A percentile compares a stretch with the other conserved stretches of the same genome.
Evolutionary conservation across 2,329 filamentous ascomycete genomes (phyloP).

Genomic region (Cercospora sp.): DNA sequence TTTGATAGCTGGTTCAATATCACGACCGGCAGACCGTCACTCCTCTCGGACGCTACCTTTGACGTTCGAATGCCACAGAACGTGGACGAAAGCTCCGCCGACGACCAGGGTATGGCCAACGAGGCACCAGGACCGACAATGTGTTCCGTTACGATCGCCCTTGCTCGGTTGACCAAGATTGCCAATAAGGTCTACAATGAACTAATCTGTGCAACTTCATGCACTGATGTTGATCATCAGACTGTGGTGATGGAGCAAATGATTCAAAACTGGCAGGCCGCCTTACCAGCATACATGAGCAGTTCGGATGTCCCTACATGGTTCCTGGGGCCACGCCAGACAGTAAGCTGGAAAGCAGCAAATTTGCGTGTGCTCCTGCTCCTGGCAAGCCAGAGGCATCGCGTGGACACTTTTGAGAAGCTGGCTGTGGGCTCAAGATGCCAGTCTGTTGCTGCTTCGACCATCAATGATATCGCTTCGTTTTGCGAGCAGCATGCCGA

Average conservation of each 20-base stretch:
- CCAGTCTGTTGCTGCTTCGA: slow-evolving; percentile 18
- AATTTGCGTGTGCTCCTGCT: slow-evolving; percentile 28
- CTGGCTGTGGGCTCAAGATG: slow-evolving; percentile 22
- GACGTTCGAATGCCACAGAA: slow-evolving; percentile 21
- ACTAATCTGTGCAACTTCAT: slow-evolving; percentile 19
- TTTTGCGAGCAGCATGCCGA: slow-evolving; percentile 23
- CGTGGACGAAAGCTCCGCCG: background rate
- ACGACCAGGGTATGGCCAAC: background rate
- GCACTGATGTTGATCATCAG: slow-evolving; percentile 19
- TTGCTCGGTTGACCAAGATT: slow-evolving; percentile 26
- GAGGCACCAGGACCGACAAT: slow-evolving; percentile 23
- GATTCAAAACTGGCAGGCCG: slow-evolving; percentile 25
- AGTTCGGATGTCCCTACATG: slow-evolving; percentile 22
- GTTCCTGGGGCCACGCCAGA: slow-evolving; percentile 27
- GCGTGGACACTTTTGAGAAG: slow-evolving; percentile 22
- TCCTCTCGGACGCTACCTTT: slow-evolving; percentile 22
- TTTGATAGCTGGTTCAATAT: slow-evolving; percentile 39
- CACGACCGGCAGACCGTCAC: slow-evolving; percentile 35
- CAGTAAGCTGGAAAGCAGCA: slow-evolving; percentile 28
- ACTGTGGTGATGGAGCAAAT: slow-evolving; percentile 27
- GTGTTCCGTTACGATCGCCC: slow-evolving; percentile 25
- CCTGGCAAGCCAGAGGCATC: slow-evolving; percentile 23
- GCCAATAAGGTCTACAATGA: slow-evolving; percentile 26
- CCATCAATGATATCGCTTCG: slow-evolving; percentile 18
- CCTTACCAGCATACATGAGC: slow-evolving; percentile 26